Evolutionary conservation across 2,329 filamentous ascomycete genomes (phyloP), one percentile per base, ranked within the genome.

Genomic region (Parafenestella ontariensis): DNA sequence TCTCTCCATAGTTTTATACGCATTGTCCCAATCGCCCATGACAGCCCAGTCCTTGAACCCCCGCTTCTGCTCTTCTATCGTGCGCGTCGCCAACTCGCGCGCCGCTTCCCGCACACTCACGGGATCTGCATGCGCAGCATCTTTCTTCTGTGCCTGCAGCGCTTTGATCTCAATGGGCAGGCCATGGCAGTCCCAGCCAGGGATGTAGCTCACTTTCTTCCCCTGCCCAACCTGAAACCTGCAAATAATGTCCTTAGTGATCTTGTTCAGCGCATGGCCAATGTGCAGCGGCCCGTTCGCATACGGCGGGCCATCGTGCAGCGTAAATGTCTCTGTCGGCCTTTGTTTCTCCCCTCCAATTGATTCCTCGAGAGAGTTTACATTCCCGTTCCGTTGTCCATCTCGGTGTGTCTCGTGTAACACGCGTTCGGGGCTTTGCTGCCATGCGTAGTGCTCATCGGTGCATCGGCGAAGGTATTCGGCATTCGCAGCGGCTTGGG

Each of bases 141-240:
- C 62, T 68, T 79, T 71, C 72, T 81, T 69, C 63, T 76, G 70
- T 62, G 79, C 77, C 66, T 90, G 89, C 15, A 99, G 83, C 21
- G 93, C 95, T 78, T 98, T 99, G 66, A 98, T 84, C 81, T 99
- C 95, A 70, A 99, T 99, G 1, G 95, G 95, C 44, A 99, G 83
- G 0, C 95, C 95, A 80, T 99, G 95, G 64, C 95, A 99, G 74
- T 99, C 96, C 95, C 95, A 99, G 41, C 95, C 94, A 2, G 95
- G 95, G 15, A 92, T 82, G 70, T 96, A 99, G 34, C 87, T 82
- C 29, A 98, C 88, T 58, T 86, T 83, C 64, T 85, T 88, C 17
- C 91, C 95, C 70, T 89, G 84, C 56, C 90, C 87, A 56, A 98
- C 80, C 78, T 96, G 87, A 57, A 89, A 87, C 36, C 95, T 86